A percentile compares a stretch with the other conserved stretches of the same genome.
These are phyloP conservation scores for Erodium trifolium DNA, from an alignment of 441 rosid species.

Conservation along the genomic window DNA sequence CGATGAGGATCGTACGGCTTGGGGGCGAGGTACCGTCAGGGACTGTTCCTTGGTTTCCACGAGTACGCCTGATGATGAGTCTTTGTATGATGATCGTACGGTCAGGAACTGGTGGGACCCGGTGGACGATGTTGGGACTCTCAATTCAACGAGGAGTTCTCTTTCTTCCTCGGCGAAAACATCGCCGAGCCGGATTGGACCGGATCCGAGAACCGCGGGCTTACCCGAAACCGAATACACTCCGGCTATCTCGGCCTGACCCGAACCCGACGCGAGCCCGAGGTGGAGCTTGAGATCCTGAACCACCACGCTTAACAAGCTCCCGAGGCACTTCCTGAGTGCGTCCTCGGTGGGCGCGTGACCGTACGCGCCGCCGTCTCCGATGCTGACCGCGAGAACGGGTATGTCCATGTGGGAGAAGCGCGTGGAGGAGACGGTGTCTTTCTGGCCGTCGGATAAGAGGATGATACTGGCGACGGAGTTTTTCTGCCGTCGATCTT, in stretches of 20 bases:
- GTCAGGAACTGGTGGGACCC: slow-evolving; percentile 45
- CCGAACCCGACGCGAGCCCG: slow-evolving; percentile 56
- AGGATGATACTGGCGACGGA: slow-evolving; percentile 46
- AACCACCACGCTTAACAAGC: slow-evolving; percentile 42
- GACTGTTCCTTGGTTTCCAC: slow-evolving; percentile 38
- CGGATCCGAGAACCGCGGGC: slow-evolving; percentile 39
- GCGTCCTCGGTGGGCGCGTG: slow-evolving; percentile 32
- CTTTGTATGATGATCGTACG: slow-evolving; percentile 52
- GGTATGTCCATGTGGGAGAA: neutral
- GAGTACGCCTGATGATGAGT: slow-evolving; percentile 41
- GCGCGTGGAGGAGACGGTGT: slow-evolving; percentile 16
- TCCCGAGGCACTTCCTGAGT: slow-evolving; percentile 31
- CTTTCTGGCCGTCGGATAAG: slow-evolving; percentile 28
- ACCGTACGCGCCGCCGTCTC: slow-evolving; percentile 24
- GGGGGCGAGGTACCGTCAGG: slow-evolving; percentile 37
- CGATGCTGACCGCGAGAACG: neutral
- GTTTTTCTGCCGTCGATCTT: slow-evolving; percentile 75
- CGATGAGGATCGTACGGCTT: slow-evolving; percentile 38
- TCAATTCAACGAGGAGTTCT: slow-evolving; percentile 61
- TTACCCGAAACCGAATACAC: slow-evolving; percentile 47
- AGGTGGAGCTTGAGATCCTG: slow-evolving; percentile 55
- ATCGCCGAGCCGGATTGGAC: slow-evolving; percentile 52
- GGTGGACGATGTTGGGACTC: slow-evolving; percentile 30
- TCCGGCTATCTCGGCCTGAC: slow-evolving; percentile 52
- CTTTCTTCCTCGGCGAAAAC: slow-evolving; percentile 60